A percentile compares a stretch with the other conserved stretches of the same genome.
Evolutionary conservation across 345 rosid species (phyloP).

Genomic region (Limnanthes douglasii): DNA sequence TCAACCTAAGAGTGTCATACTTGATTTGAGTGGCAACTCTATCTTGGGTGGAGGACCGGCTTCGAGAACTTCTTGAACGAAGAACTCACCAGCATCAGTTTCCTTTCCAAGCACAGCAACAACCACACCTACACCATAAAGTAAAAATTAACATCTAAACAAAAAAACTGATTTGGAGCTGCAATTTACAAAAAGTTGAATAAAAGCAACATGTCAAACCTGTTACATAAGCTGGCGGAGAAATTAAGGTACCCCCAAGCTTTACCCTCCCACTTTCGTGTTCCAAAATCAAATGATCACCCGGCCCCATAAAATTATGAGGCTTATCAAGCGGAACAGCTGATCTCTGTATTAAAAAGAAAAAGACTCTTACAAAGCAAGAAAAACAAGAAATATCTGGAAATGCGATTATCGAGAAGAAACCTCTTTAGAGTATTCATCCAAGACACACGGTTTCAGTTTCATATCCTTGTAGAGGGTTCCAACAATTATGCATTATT

Average conservation of each 20-base stretch:
- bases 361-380: slow-evolving; percentile 8
- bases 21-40: too few species aligned
- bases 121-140: too few species aligned
- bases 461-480: slow-evolving; percentile 93
- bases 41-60: too few species aligned
- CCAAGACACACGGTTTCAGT: slow-evolving; percentile 88
- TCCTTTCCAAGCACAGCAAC: too few species aligned
- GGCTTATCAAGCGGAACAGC: slow-evolving; percentile 56
- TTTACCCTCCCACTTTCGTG: slow-evolving; percentile 94
- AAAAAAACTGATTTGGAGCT: too few species aligned
- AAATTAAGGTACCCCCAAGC: slow-evolving; percentile 48
- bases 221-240: slow-evolving; percentile 58
- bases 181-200: too few species aligned
- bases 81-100: too few species aligned
- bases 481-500: slow-evolving; percentile 77
- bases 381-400: background rate
- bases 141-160: too few species aligned
- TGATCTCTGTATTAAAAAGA: slow-evolving; percentile 83
- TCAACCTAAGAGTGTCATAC: too few species aligned
- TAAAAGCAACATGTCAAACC: slow-evolving; percentile 23
- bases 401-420: slow-evolving; percentile 3
- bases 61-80: too few species aligned
- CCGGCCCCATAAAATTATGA: slow-evolving; percentile 70
- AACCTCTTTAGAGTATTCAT: slow-evolving; percentile 93
- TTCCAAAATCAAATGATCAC: slow-evolving; percentile 75